A percentile compares a stretch with the other conserved stretches of the same genome.
Evolutionary conservation across 2,329 filamentous ascomycete genomes (phyloP).

Genomic region (Aschersonia sp.): DNA sequence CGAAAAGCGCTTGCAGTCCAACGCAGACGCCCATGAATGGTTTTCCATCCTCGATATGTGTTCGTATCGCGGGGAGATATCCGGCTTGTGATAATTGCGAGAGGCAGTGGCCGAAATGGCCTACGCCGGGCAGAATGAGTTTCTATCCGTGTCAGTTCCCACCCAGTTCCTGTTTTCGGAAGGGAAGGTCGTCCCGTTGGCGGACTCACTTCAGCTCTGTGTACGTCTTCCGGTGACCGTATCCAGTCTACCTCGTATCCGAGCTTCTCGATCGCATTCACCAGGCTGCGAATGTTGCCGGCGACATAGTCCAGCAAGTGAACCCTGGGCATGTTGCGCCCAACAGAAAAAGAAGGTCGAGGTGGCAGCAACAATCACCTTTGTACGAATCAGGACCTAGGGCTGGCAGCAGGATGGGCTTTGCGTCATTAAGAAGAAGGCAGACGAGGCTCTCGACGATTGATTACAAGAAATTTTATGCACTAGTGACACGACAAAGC

Average conservation of each 20-base stretch:
- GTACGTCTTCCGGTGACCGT: constrained; percentile 67
- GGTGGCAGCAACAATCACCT: background rate
- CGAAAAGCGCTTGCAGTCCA: constrained; percentile 79
- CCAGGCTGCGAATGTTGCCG: constrained; percentile 88
- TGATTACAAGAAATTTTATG: background rate
- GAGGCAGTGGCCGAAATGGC: constrained; percentile 94
- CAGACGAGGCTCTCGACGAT: background rate
- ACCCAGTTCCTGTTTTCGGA: background rate
- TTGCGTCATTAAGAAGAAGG: no score
- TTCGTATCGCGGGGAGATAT: constrained; percentile 67
- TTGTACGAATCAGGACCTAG: no score
- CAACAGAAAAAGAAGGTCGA: background rate
- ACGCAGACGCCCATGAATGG: constrained; percentile 98
- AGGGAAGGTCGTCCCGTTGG: constrained; percentile 2
- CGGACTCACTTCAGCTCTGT: constrained; percentile 57
- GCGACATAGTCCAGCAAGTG: constrained; percentile 81
- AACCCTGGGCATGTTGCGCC: constrained; percentile 53
- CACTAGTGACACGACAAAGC: background rate
- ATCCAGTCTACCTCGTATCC: constrained; percentile 93
- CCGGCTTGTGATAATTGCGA: constrained; percentile 68
- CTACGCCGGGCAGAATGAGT: constrained; percentile 90
- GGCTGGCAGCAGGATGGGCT: no score
- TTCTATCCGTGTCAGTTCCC: constrained; percentile 35
- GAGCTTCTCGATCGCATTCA: constrained; percentile 93
- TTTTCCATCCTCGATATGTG: constrained; percentile 80